These are phyloP conservation scores for Fusarium goolgardi DNA, from an alignment of 2,329 filamentous ascomycete species.

Conservation along the genomic window DNA sequence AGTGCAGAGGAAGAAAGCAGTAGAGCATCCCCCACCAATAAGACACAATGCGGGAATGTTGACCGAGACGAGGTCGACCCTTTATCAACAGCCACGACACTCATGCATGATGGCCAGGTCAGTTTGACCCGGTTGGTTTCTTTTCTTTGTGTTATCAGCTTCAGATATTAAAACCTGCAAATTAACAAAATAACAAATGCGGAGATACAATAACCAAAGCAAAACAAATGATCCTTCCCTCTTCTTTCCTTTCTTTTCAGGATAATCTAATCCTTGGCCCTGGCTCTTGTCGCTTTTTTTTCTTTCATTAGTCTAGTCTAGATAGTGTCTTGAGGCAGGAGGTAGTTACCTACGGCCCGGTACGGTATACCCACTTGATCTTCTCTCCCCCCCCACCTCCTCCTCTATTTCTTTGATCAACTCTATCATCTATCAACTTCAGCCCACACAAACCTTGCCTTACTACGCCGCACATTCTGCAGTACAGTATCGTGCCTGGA, in stretches of 20 bases:
- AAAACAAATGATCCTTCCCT: slow-evolving; percentile 2
- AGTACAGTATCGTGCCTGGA: slow-evolving; percentile 1
- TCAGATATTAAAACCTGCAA: slow-evolving; percentile 13
- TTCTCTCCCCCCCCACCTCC: slow-evolving; percentile 9
- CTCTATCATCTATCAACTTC: slow-evolving; percentile 34
- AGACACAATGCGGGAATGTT: slow-evolving; percentile 37
- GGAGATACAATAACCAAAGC: background rate
- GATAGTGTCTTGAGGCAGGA: background rate
- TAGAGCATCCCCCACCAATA: slow-evolving; percentile 32
- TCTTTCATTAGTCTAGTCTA: background rate
- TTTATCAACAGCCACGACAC: slow-evolving; percentile 63
- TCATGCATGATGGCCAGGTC: slow-evolving; percentile 52
- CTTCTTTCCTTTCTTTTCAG: slow-evolving; percentile 10
- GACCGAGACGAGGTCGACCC: slow-evolving; percentile 46
- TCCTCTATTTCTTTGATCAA: slow-evolving; percentile 8
- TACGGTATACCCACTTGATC: slow-evolving; percentile 15
- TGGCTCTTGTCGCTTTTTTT: slow-evolving; percentile 2
- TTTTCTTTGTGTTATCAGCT: slow-evolving; percentile 25
- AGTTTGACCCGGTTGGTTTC: slow-evolving; percentile 30
- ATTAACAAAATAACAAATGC: slow-evolving; percentile 10
- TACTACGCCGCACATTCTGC: slow-evolving; percentile 27
- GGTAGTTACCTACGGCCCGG: background rate
- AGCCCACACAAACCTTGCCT: slow-evolving; percentile 24
- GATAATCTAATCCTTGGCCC: background rate
- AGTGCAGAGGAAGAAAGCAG: slow-evolving; percentile 7